Conservation (phyloP, 148 eudicot genomes). For the Fagopyrum esculentum region DNA sequence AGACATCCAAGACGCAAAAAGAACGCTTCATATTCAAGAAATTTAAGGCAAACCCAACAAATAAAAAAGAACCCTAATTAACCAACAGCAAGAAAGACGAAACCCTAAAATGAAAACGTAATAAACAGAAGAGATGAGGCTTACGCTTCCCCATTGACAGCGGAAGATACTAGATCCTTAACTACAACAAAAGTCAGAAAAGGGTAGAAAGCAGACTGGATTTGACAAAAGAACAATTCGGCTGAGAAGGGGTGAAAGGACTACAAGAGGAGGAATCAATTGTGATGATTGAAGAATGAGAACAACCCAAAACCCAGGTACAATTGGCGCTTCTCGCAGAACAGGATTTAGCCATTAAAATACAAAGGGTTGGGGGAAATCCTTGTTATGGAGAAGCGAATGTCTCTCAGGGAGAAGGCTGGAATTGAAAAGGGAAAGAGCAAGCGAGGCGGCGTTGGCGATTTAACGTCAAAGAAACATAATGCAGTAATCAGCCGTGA, state of each 20-base stretch:
- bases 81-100: background rate
- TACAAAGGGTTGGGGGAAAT: background rate
- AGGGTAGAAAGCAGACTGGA: constrained; percentile 5
- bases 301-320: background rate
- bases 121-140: background rate
- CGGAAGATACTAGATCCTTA: background rate
- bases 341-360: constrained; percentile 13
- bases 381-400: background rate
- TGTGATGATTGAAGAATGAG: background rate
- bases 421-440: background rate
- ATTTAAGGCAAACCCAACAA: background rate
- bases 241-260: constrained; percentile 2
- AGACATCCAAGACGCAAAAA: background rate
- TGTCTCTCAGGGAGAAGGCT: background rate
- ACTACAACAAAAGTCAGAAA: constrained; percentile 1
- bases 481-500: background rate
- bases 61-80: background rate
- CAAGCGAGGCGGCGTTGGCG: background rate
- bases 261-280: background rate
- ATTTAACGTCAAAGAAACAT: background rate
- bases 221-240: background rate
- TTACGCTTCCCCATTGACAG: constrained; percentile 13
- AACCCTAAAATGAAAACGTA: background rate
- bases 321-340: background rate
- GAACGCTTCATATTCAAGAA: too few relatives aligned